Evolutionary conservation across 2,329 filamentous ascomycete species (phyloP), one percentile per base, ranked within the genome.

Genomic region (Botryotinia calthae): DNA sequence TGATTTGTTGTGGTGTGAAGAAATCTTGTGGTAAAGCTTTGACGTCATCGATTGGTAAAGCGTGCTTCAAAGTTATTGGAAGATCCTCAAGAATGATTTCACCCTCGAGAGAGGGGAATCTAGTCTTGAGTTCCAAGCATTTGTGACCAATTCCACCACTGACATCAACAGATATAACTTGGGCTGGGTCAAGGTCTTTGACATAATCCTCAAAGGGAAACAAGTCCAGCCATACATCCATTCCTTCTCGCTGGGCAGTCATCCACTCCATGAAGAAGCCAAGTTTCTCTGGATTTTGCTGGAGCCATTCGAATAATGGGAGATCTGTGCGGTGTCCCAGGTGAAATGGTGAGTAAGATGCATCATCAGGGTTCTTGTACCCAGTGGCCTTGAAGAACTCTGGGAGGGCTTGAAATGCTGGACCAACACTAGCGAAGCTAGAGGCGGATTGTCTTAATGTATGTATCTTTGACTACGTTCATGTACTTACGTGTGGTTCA

Each of bases 1-100:
- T 79, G 28, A 82, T 73, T 1, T 79, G 78, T 72, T 82, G 78
- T 28, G 71, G 65, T 18, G 71, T 64, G 72, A 79, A 81, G 44
- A 82, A 78, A 70, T 80, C 76, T 73, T 80, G 73, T 10, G 61
- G 72, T 74, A 79, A 76, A 51, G 51, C 77, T 64, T 79, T 79
- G 0, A 83, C 79, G 0, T 81, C 82, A 2, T 78, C 72, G 10
- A 79, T 79, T 0, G 72, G 69, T 1, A 78, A 44, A 9, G 72
- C 74, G 14, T 66, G 40, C 34, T 76, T 72, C 40, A 84, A 76
- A 2, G 78, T 78, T 28, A 79, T 73, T 4, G 80, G 80, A 4
- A 81, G 76, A 72, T 86, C 84, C 72, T 86, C 81, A 8, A 86
- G 75, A 25, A 85, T 77, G 7, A 85, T 73, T 3, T 79, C 76